Base-by-base conservation (phyloP, 1,284 basidiomycete genomes). In the Schizopora paradoxa region DNA sequence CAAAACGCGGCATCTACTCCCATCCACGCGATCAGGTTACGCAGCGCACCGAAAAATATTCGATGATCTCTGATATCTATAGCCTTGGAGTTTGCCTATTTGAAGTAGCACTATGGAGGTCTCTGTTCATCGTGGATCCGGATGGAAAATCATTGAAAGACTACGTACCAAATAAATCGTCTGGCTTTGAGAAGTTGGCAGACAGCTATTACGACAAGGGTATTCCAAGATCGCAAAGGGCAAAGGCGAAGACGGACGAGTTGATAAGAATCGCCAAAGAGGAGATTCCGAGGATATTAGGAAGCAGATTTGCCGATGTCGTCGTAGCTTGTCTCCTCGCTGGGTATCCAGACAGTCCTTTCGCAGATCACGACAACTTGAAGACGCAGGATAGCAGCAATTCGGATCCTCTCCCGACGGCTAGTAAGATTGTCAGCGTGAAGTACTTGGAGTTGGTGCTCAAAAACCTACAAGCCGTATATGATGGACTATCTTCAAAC, bases 31-130 rank as follows among this genome's bases (percentile, higher is more conserved):
- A 47, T 27, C 25, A 41, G 14, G 6, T 16, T 6, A 18, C 19
- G 13, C 2, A 3, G 18, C 34, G 34, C 16, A n/a, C 32, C 4
- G 41, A 43, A 34, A 34, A 28, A 7, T 45, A 45, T 29, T 14
- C 11, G 6, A 38, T 45, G 47, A 16, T 41, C 6, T 31, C 46
- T 22, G 48, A 50, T 18, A 32, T 50, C 18, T 50, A 50, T 23
- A 41, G 44, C 16, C 37, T 50, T 10, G 48, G 48, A n/a, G 29
- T 50, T 13, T 36, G 42, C 22, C 45, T 50, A 1, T 36, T 50
- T 16, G 48, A 50, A 28, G 39, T 50, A 14, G 48, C 26, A 6
- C 23, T 49, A 19, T 49, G 48, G 48, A 33, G 48, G 6, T 46
- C 48, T 7, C 14, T 50, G 25, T 16, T 50, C 3, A 13, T 6